phyloP scores from a whole-genome alignment of 1,139 yeast species.

The Blastobotrys persicus region DNA sequence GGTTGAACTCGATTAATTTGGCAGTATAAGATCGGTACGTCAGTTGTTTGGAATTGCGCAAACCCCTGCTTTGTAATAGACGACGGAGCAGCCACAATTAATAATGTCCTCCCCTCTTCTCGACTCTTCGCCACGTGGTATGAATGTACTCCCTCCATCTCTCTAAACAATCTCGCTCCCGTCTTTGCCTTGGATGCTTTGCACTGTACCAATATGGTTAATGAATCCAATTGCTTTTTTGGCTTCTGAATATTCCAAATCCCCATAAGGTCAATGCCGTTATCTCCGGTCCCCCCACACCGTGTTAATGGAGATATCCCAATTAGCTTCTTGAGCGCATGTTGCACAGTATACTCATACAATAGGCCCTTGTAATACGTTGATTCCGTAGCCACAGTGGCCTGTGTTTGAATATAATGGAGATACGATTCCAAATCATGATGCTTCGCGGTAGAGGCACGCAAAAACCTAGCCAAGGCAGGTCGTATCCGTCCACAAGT shows the following conservation, averaged over 20 bases:
- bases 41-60: conserved; percentile 51
- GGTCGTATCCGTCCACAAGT: not conserved
- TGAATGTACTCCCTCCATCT: conserved; percentile 55
- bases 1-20: conserved; percentile 20
- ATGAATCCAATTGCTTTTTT: conserved; percentile 29
- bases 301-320: conserved; percentile 38
- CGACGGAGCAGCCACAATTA: conserved; percentile 57
- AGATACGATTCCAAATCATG: conserved; percentile 36
- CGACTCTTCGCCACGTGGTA: conserved; percentile 29
- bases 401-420: conserved; percentile 31
- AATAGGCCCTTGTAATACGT: conserved; percentile 66
- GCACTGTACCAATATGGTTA: conserved; percentile 54
- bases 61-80: conserved; percentile 59
- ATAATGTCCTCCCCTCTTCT: conserved; percentile 36
- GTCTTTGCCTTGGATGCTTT: conserved; percentile 50
- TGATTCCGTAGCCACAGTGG: conserved; percentile 39
- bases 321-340: conserved; percentile 44
- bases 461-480: not conserved
- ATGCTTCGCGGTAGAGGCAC: conserved; percentile 13
- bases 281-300: conserved; percentile 68
- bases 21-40: conserved; percentile 47
- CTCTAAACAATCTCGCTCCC: conserved; percentile 54
- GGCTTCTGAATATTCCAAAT: conserved; percentile 23
- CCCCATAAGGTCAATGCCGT: conserved; percentile 61
- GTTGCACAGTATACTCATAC: conserved; percentile 58